These are phyloP conservation scores for Acarospora socialis DNA, from an alignment of 2,329 filamentous ascomycete genomes.

Conservation along the genomic window DNA sequence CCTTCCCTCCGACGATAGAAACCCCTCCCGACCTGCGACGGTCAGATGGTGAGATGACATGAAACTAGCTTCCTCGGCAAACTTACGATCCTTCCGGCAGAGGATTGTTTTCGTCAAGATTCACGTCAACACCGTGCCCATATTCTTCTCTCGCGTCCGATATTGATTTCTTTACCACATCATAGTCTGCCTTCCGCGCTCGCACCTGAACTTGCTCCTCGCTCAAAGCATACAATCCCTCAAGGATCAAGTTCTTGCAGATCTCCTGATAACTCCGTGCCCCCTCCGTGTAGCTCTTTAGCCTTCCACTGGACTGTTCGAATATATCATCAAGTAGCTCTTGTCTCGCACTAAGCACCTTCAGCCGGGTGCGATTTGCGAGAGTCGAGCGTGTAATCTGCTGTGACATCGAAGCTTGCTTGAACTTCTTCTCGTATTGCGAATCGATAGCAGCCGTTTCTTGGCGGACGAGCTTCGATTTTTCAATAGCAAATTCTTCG, in stretches of 20 bases:
- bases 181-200: constrained; percentile 66
- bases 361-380: constrained; percentile 87
- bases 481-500: constrained; percentile 97
- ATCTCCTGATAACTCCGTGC: constrained; percentile 59
- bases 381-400: constrained; percentile 96
- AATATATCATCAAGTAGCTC: constrained; percentile 85
- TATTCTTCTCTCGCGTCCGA: constrained; percentile 67
- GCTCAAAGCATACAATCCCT: constrained; percentile 77
- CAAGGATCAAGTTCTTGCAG: constrained; percentile 68
- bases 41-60: constrained; percentile 16
- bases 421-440: constrained; percentile 97
- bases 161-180: constrained; percentile 61
- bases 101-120: constrained; percentile 63
- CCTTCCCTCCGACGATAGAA: constrained; percentile 61
- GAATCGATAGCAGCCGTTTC: constrained; percentile 87
- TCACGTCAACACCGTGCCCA: constrained; percentile 54
- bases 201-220: constrained; percentile 65
- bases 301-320: constrained; percentile 59
- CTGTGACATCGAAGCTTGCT: constrained; percentile 94
- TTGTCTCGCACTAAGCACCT: constrained; percentile 75
- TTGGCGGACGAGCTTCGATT: constrained; percentile 93
- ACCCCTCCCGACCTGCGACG: constrained; percentile 63
- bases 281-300: constrained; percentile 52
- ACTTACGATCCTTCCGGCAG: constrained; percentile 74
- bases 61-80: constrained; percentile 9